Evolutionary conservation across 106 monocot genomes (phyloP).

Genomic region (Phalaenopsis aphrodite): DNA sequence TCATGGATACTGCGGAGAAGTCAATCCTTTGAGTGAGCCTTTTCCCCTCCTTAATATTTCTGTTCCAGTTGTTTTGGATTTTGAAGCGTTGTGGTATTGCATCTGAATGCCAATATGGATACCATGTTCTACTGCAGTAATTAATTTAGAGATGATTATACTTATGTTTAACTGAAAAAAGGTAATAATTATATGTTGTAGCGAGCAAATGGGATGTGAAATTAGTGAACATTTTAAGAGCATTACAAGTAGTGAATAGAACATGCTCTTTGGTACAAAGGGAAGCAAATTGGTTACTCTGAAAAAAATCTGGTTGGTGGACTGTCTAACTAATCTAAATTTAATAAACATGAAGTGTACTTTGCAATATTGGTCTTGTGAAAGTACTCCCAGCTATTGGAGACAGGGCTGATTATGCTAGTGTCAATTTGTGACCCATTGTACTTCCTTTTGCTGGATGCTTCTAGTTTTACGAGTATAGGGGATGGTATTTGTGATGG

Average conservation of each 20-base stretch:
- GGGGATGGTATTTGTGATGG: neutral
- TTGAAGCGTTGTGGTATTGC: neutral
- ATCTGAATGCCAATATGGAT: neutral
- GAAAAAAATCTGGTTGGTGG: neutral
- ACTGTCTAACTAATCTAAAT: neutral
- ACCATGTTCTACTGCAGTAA: neutral
- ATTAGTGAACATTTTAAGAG: neutral
- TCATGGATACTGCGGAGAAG: constrained; percentile 71
- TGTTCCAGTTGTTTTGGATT: neutral
- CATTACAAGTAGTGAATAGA: neutral
- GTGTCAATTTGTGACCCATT: neutral
- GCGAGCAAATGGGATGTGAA: neutral
- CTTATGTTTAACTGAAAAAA: neutral
- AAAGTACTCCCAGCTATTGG: neutral
- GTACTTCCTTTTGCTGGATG: neutral
- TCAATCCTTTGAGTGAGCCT: constrained; percentile 68
- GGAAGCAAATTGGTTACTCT: neutral
- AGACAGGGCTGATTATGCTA: neutral
- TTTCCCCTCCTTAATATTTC: neutral
- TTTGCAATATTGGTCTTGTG: neutral
- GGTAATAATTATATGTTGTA: neutral
- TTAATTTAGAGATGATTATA: neutral
- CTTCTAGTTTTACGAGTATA: neutral
- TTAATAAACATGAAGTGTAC: neutral
- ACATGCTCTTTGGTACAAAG: neutral